These are phyloP conservation scores for Phycomyces blakesleeanus DNA, from an alignment of 192 early-diverging fungal genomes.

Conservation along the genomic window DNA sequence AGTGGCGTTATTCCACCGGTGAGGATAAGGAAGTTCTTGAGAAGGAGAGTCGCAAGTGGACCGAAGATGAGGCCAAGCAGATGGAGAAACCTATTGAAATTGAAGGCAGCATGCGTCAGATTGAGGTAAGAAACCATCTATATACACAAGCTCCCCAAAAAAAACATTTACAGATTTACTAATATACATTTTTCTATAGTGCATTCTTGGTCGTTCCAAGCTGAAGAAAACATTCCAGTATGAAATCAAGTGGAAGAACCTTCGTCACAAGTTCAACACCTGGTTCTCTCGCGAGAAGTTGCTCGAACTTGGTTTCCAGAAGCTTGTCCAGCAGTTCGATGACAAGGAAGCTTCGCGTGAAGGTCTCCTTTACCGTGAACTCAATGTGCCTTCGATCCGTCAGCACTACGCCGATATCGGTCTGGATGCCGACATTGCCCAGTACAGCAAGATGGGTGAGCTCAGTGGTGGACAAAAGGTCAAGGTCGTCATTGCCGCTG, in stretches of 20 bases:
- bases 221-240: slow-evolving; percentile 78
- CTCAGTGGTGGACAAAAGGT: slow-evolving; percentile 86
- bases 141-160: too few relatives aligned
- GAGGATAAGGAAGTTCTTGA: slow-evolving; percentile 72
- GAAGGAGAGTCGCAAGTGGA: slow-evolving; percentile 66
- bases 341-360: slow-evolving; percentile 72
- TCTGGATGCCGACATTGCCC: slow-evolving; percentile 72
- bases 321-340: slow-evolving; percentile 76
- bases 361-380: slow-evolving; percentile 66
- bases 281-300: slow-evolving; percentile 70
- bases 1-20: slow-evolving; percentile 79
- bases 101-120: slow-evolving; percentile 54
- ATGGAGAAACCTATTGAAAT: slow-evolving; percentile 58
- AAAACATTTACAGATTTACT: background rate
- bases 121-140: slow-evolving; percentile 54
- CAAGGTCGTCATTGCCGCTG: slow-evolving; percentile 80
- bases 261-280: slow-evolving; percentile 60
- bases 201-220: slow-evolving; percentile 68
- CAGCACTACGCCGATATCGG: slow-evolving; percentile 71
- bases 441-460: slow-evolving; percentile 69
- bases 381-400: slow-evolving; percentile 64
- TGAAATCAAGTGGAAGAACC: slow-evolving; percentile 71
- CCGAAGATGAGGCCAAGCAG: slow-evolving; percentile 59
- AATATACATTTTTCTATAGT: background rate
- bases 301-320: slow-evolving; percentile 68